Percentiles rank a stretch among this genome's conserved stretches.
phyloP scores from a whole-genome alignment of 176 grass and related monocot species.

The Oryza glumipatula region DNA sequence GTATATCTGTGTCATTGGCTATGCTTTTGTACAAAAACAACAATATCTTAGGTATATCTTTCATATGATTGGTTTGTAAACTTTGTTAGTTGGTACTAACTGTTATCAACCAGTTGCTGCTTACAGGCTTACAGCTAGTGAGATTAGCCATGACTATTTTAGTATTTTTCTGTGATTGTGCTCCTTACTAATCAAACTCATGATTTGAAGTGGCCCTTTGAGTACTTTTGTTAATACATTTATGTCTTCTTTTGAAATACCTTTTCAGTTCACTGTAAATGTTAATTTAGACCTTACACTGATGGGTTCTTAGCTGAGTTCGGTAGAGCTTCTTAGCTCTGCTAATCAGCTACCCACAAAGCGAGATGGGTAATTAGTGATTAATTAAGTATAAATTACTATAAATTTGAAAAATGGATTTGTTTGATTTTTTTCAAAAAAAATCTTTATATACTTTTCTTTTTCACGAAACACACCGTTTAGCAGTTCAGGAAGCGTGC shows the following conservation, averaged over 20 bases:
- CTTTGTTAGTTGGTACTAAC: slow-evolving; percentile 1
- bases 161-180: background rate
- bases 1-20: background rate
- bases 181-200: background rate
- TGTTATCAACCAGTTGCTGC: background rate
- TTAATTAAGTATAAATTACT: no score
- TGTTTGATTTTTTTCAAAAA: no score
- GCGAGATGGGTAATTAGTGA: no score
- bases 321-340: no score
- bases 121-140: background rate
- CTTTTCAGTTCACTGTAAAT: background rate
- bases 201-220: slow-evolving; percentile 11
- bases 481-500: no score
- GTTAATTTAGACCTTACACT: slow-evolving; percentile 6
- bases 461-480: no score
- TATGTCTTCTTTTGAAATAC: background rate
- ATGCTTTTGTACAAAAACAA: slow-evolving; percentile 22
- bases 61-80: background rate
- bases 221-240: background rate
- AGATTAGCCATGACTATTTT: background rate
- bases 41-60: slow-evolving; percentile 1
- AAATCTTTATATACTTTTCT: no score
- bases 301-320: background rate
- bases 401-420: no score
- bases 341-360: no score